Percentiles rank a stretch among this genome's conserved stretches.
phyloP scores from a whole-genome alignment of 768 basidiomycete species.

The Pleurotus tuoliensis region DNA sequence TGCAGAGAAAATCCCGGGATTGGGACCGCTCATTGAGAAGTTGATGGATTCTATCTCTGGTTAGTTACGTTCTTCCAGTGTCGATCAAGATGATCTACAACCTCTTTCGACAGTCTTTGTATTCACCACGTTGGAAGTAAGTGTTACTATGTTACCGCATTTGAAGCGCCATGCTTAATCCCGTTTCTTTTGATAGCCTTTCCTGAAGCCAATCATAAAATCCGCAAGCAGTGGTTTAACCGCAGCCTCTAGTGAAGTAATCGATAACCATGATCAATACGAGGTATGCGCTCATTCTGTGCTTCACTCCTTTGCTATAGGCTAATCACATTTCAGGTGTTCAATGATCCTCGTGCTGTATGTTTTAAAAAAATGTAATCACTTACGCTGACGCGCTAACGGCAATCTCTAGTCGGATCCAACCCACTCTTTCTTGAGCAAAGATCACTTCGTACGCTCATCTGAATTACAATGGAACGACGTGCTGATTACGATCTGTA shows the following conservation, averaged over 20 bases:
- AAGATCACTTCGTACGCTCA: slow-evolving; percentile 79
- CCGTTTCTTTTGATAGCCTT: slow-evolving; percentile 44
- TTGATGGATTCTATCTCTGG: slow-evolving; percentile 69
- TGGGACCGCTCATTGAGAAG: slow-evolving; percentile 72
- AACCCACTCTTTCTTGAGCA: slow-evolving; percentile 85
- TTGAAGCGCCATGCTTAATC: background rate
- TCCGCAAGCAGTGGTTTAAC: slow-evolving; percentile 62
- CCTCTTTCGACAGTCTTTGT: slow-evolving; percentile 55
- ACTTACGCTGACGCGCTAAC: slow-evolving; percentile 3
- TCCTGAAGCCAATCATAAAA: slow-evolving; percentile 75
- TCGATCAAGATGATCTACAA: too few species aligned
- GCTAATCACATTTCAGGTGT: slow-evolving; percentile 37
- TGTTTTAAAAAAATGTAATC: too few species aligned
- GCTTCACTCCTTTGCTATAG: background rate
- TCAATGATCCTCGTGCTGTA: slow-evolving; percentile 78
- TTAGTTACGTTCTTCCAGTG: slow-evolving; percentile 19
- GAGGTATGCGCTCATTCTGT: slow-evolving; percentile 28
- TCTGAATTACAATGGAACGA: background rate
- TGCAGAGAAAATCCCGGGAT: slow-evolving; percentile 79
- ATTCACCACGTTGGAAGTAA: slow-evolving; percentile 80
- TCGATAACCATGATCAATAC: slow-evolving; percentile 78
- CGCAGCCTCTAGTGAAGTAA: slow-evolving; percentile 69
- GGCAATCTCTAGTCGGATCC: slow-evolving; percentile 62
- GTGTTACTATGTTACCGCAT: background rate
- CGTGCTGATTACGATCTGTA: slow-evolving; percentile 15